These are phyloP conservation scores for Prunus mongolica DNA, from an alignment of 306 rosid genomes.

Conservation along the genomic window DNA sequence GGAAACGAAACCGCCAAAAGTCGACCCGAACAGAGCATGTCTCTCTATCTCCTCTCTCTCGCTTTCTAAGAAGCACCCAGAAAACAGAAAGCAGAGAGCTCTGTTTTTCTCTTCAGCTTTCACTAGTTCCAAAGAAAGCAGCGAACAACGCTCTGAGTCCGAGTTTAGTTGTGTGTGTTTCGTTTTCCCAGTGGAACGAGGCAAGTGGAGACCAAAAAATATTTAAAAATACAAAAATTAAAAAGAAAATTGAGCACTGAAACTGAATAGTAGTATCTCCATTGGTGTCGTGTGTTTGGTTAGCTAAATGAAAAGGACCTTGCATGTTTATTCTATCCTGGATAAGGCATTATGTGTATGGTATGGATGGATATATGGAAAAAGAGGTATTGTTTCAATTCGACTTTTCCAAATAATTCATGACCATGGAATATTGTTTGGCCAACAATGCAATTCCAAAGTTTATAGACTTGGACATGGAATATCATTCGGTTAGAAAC, in stretches of 20 bases:
- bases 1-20: conserved; percentile 35
- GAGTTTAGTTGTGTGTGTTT: not conserved
- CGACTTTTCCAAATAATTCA: not conserved
- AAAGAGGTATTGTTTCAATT: not conserved
- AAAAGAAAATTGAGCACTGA: too few relatives aligned
- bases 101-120: not conserved
- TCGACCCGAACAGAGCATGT: conserved; percentile 48
- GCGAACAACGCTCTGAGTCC: not conserved
- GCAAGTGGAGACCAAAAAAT: too few relatives aligned
- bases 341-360: too few relatives aligned
- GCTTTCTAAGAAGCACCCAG: too few relatives aligned
- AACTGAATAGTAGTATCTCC: too few relatives aligned
- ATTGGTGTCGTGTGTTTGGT: too few relatives aligned
- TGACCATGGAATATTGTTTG: not conserved
- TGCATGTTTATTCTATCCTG: too few relatives aligned
- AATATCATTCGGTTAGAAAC: not conserved
- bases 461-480: not conserved
- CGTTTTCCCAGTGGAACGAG: too few relatives aligned
- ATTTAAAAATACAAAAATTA: too few relatives aligned
- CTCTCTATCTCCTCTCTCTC: not conserved
- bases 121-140: not conserved
- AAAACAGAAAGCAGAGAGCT: not conserved
- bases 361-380: too few relatives aligned
- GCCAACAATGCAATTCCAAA: not conserved
- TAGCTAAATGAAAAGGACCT: too few relatives aligned